Evolutionary conservation across 352 stramenopile genomes (phyloP).

Genomic region (Pythium dissimile): DNA sequence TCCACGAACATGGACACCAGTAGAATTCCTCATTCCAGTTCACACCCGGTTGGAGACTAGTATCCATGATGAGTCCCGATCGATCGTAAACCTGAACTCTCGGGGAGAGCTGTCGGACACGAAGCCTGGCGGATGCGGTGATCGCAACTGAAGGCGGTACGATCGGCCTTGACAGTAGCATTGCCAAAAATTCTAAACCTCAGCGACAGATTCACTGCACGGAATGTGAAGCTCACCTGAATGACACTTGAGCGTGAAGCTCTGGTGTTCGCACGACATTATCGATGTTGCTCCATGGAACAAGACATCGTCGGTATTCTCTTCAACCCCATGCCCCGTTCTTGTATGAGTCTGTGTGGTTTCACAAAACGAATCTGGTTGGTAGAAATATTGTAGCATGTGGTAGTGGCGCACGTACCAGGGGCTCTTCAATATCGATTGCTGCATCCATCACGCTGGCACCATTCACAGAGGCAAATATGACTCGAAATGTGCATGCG

Average conservation of each 20-base stretch:
- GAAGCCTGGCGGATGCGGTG: not conserved
- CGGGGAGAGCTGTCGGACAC: conserved; percentile 21
- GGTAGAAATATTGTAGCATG: no score
- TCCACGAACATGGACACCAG: conserved; percentile 52
- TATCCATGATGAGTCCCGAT: conserved; percentile 38
- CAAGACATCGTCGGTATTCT: not conserved
- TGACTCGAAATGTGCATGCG: conserved; percentile 28
- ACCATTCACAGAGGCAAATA: conserved; percentile 46
- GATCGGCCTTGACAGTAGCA: not conserved
- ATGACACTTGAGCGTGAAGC: conserved; percentile 12
- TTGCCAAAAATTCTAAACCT: not conserved
- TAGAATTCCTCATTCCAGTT: conserved; percentile 42
- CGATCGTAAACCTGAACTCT: conserved; percentile 55
- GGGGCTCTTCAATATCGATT: conserved; percentile 38
- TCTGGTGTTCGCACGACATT: conserved; percentile 7
- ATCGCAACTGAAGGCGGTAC: conserved; percentile 8
- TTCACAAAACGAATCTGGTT: not conserved
- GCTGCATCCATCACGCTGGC: conserved; percentile 37
- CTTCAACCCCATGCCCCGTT: not conserved
- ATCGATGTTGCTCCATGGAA: not conserved
- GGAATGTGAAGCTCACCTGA: not conserved
- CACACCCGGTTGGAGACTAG: conserved; percentile 9
- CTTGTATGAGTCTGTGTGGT: conserved; percentile 1
- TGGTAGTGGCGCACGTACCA: no score
- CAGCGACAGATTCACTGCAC: not conserved